Conservation (phyloP, 805 yeast species). For the Wickerhamomyces alni region DNA sequence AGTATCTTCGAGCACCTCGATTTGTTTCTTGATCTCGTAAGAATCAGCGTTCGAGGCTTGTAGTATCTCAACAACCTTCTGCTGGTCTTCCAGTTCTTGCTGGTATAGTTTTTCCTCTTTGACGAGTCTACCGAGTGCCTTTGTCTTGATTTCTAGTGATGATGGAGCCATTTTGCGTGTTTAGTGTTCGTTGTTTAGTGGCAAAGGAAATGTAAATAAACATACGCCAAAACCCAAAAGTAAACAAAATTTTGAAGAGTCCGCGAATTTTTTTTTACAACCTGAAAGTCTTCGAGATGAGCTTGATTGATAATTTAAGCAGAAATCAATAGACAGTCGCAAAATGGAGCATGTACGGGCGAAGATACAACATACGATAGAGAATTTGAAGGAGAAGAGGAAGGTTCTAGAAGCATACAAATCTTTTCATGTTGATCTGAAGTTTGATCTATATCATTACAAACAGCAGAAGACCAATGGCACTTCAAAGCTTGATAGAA, state of each 20-base stretch:
- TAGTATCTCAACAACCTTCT: constrained; percentile 40
- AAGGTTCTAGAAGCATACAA: constrained; percentile 12
- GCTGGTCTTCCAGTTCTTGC: constrained; percentile 52
- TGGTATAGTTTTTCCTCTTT: constrained; percentile 62
- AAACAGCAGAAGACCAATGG: constrained; percentile 6
- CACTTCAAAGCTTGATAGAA: constrained; percentile 11
- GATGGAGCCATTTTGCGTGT: constrained; percentile 54
- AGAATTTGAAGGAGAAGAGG: constrained; percentile 5
- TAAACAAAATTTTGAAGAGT: not conserved
- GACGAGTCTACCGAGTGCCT: constrained; percentile 60
- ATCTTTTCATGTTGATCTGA: constrained; percentile 15
- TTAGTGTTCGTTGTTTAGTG: not conserved
- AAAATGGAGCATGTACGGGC: constrained; percentile 14
- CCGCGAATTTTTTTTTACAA: too few relatives aligned
- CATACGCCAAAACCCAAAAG: not conserved
- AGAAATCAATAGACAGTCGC: too few relatives aligned
- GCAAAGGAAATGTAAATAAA: not conserved
- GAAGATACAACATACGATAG: constrained; percentile 3
- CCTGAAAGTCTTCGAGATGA: too few relatives aligned
- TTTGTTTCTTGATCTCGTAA: constrained; percentile 56
- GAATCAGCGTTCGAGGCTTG: constrained; percentile 45
- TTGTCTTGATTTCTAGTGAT: constrained; percentile 61
- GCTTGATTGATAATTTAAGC: too few relatives aligned
- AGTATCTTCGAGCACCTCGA: constrained; percentile 49
- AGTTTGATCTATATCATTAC: constrained; percentile 15